Percentiles rank a stretch among this genome's conserved stretches.
Evolutionary conservation across 106 monocot genomes (phyloP).

Genomic region (Dioscorea alata): DNA sequence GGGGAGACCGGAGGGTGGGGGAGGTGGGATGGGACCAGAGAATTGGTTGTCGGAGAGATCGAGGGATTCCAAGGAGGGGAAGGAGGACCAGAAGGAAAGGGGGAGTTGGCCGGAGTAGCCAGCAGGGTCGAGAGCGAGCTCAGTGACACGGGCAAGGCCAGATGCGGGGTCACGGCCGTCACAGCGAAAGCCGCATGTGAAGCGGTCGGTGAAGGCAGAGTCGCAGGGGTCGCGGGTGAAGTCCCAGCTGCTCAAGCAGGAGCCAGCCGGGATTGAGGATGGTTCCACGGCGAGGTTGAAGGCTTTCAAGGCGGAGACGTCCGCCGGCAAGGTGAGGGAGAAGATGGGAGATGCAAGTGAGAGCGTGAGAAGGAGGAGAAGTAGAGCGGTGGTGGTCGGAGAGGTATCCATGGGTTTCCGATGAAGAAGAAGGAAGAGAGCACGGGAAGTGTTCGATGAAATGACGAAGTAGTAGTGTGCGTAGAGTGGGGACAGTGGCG

Average conservation of each 20-base stretch:
- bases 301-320: conserved; percentile 24
- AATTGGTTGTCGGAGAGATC: conserved; percentile 51
- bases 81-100: conserved; percentile 35
- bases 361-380: not conserved
- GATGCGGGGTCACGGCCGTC: conserved; percentile 15
- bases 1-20: conserved; percentile 6
- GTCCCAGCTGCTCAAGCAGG: conserved; percentile 75
- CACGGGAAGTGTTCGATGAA: no score
- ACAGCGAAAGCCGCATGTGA: conserved; percentile 83
- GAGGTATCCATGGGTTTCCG: no score
- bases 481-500: no score
- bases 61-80: conserved; percentile 46
- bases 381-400: not conserved
- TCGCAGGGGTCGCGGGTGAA: conserved; percentile 69
- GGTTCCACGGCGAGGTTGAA: conserved; percentile 26
- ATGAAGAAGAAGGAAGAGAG: no score
- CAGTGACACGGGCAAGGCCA: conserved; percentile 47
- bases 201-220: conserved; percentile 34
- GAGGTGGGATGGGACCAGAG: conserved; percentile 35
- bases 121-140: conserved; percentile 55
- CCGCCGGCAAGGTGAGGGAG: not conserved
- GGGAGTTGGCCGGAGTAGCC: conserved; percentile 48
- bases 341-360: not conserved
- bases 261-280: conserved; percentile 32
- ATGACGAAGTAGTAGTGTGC: no score